A percentile compares a stretch with the other conserved stretches of the same genome.
Conservation (phyloP, 1,284 basidiomycete genomes). For the Apiotrichum gamsii region DNA sequence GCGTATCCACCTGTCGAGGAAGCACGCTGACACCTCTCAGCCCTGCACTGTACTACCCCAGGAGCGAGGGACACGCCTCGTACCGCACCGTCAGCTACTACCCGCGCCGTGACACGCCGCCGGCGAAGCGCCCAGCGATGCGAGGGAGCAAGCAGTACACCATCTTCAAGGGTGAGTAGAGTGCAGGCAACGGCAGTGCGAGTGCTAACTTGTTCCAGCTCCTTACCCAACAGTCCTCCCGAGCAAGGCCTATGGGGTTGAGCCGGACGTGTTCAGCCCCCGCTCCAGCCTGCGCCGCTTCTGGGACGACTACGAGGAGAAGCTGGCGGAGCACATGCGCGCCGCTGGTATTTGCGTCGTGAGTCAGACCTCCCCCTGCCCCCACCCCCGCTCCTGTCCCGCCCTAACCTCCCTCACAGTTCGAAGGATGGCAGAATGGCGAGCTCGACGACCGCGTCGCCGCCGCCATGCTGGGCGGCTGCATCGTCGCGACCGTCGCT, state of each 20-base stretch:
- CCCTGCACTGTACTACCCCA: not conserved
- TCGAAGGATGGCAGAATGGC: conserved; percentile 32
- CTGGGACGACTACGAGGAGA: conserved; percentile 22
- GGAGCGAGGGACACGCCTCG: not conserved
- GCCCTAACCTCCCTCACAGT: conserved; percentile 19
- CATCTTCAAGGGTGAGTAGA: conserved; percentile 17
- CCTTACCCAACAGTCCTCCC: too few species aligned
- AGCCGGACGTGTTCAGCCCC: too few species aligned
- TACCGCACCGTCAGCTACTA: conserved; percentile 19
- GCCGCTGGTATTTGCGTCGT: conserved; percentile 32
- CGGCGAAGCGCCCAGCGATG: conserved; percentile 14
- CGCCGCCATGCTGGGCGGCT: conserved; percentile 36
- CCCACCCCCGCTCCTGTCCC: not conserved
- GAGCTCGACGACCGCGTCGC: conserved; percentile 27
- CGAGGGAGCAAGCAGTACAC: conserved; percentile 18
- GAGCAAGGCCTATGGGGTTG: too few species aligned
- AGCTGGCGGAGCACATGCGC: conserved; percentile 20
- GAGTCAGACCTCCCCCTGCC: not conserved
- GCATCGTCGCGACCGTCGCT: conserved; percentile 31
- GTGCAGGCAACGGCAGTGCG: too few species aligned
- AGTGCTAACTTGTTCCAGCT: too few species aligned
- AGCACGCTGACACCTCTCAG: too few species aligned
- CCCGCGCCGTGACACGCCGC: conserved; percentile 13
- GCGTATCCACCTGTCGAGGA: too few species aligned
- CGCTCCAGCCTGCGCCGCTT: conserved; percentile 17